Evolutionary conservation across 805 yeast species (phyloP), one percentile per base, ranked within the genome.

Genomic region (Torulaspora delbrueckii): DNA sequence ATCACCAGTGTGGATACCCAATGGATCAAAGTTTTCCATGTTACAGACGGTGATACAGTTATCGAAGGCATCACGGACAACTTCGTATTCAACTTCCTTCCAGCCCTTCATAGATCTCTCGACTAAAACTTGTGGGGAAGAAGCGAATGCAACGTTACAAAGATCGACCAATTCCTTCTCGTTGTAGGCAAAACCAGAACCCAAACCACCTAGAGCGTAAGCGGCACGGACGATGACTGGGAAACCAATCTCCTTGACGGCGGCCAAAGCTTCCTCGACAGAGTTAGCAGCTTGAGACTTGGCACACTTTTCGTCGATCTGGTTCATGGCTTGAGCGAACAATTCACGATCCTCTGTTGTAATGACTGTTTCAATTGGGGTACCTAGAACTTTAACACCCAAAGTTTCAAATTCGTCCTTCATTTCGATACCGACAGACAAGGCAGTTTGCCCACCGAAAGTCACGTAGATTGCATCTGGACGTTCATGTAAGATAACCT

Each of bases 41-140:
- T 91, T 91, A 79, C 99, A 91, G 52, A 91, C 99, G 40, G 99
- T 91, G 60, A 91, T 88, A 82, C 99, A 91, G 79, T 91, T 91
- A 69, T 88, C 97, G 59, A 81, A 84, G 42, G 95, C 90, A 72
- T 91, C 99, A 70, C 99, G 88, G 45, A 91, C 99, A 68, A 91
- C 99, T 72, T 91, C 99, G 69, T 91, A 91, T 73, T 91, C 99
- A 59, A 91, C 86, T 73, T 91, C 99, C 69, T 91, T 91, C 99
- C 99, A 91, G 54, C 99, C 99, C 74, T 93, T 93, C 96, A 91
- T 86, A 38, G 96, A 88, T 66, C 82, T 81, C 75, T 91, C 99
- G 52, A 91, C 93, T 54, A 91, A 76, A 46, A 91, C 95, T 73
- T 91, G 99, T 9, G 99, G 97, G 46, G 96, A 84, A 24, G 95